A percentile compares a stretch with the other conserved stretches of the same genome.
Evolutionary conservation across 441 rosid genomes (phyloP).

Genomic region (Pelargonium citronellum): DNA sequence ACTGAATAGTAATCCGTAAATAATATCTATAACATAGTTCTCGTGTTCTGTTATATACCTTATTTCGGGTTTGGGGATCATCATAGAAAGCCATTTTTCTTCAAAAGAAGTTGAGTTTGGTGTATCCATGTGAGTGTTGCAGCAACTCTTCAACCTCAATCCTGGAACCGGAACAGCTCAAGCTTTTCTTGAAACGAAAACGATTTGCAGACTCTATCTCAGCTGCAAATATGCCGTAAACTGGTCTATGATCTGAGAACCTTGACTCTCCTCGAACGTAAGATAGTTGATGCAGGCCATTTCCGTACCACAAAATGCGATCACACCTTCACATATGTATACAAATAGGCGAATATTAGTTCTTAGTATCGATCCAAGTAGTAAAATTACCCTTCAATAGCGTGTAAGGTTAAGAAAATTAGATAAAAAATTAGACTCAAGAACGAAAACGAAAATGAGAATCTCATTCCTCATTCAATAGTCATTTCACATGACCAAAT

Average conservation of each 20-base stretch:
- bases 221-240: constrained; percentile 67
- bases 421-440: no score
- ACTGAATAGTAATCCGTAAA: no score
- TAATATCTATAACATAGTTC: not conserved
- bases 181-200: constrained; percentile 53
- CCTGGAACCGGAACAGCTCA: constrained; percentile 64
- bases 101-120: constrained; percentile 46
- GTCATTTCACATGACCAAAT: not conserved
- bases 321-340: constrained; percentile 65
- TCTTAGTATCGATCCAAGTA: no score
- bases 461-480: no score
- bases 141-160: constrained; percentile 84
- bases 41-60: constrained; percentile 19
- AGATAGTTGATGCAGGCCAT: constrained; percentile 69
- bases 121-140: constrained; percentile 53
- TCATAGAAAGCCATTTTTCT: not conserved
- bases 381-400: no score
- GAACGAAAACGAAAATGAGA: no score
- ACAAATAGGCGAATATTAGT: constrained; percentile 6
- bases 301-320: constrained; percentile 89
- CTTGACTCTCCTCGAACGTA: constrained; percentile 94
- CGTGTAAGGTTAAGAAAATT: no score
- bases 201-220: constrained; percentile 73
- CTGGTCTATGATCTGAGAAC: constrained; percentile 98
- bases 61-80: constrained; percentile 21